Evolutionary conservation across 2,329 filamentous ascomycete genomes (phyloP).

Genomic region (Didymella sp.): DNA sequence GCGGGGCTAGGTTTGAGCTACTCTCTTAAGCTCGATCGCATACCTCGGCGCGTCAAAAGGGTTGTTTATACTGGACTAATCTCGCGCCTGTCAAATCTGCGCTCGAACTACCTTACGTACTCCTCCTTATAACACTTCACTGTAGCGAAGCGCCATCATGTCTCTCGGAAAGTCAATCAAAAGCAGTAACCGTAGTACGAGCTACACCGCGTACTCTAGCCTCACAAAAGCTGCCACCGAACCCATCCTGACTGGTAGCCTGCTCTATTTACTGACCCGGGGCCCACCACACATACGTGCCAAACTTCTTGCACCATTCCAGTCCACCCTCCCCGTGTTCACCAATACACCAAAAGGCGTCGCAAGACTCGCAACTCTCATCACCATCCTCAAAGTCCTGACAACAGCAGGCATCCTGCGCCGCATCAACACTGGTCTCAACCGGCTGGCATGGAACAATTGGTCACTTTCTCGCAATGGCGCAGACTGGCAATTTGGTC

Average conservation of each 20-base stretch:
- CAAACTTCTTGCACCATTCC: conserved; percentile 31
- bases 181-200: conserved; percentile 12
- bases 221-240: conserved; percentile 17
- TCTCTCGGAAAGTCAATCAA: conserved; percentile 1
- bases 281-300: conserved; percentile 33
- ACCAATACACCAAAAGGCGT: conserved; percentile 30
- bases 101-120: background rate
- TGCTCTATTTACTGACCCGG: conserved; percentile 36
- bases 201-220: conserved; percentile 1
- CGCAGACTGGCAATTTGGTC: conserved; percentile 30
- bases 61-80: background rate
- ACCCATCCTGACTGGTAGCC: conserved; percentile 29
- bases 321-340: conserved; percentile 19
- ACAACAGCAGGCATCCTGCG: conserved; percentile 26
- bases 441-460: conserved; percentile 44
- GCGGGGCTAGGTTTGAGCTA: conserved; percentile 3
- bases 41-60: conserved; percentile 5
- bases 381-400: conserved; percentile 33
- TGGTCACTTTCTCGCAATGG: conserved; percentile 41
- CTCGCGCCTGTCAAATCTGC: background rate
- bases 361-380: conserved; percentile 23
- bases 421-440: conserved; percentile 28
- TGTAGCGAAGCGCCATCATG: background rate
- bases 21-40: background rate
- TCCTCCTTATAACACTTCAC: background rate